phyloP scores from a whole-genome alignment of 345 rosid species.

The Litchi chinensis region DNA sequence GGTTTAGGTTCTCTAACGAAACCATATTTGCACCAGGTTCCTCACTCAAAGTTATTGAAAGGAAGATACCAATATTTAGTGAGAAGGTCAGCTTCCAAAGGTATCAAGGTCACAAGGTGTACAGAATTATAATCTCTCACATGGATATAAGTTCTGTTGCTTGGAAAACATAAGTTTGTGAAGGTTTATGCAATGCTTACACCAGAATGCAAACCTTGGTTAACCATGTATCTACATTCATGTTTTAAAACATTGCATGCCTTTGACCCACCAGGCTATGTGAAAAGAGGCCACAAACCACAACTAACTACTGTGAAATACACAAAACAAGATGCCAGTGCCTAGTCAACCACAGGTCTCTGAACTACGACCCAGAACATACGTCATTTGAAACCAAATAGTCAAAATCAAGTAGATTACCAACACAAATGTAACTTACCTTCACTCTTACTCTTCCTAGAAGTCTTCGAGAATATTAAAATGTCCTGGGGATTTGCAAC shows the following conservation, averaged over 20 bases:
- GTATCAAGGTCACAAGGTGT: background rate
- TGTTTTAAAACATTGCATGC: background rate
- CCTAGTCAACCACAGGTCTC: background rate
- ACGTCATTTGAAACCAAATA: conserved; percentile 9
- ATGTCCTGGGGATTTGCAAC: conserved; percentile 99
- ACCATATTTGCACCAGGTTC: background rate
- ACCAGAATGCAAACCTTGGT: background rate
- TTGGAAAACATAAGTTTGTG: background rate
- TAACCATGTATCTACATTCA: no score
- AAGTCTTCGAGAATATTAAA: conserved; percentile 90
- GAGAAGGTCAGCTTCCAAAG: background rate
- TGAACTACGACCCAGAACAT: background rate
- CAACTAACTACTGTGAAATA: background rate
- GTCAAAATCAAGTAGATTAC: conserved; percentile 6
- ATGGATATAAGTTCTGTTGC: background rate
- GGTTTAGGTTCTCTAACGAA: background rate
- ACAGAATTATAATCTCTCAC: background rate
- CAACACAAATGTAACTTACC: conserved; percentile 38
- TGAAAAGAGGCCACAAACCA: background rate
- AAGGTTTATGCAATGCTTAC: background rate
- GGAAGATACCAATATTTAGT: background rate
- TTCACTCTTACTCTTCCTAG: conserved; percentile 59
- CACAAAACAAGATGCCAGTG: background rate
- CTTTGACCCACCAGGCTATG: background rate
- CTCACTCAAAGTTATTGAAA: background rate